Evolutionary conservation across 1,139 yeast genomes (phyloP), one percentile per base, ranked within the genome.

Genomic region (Barnettozyma hawaiiensis): DNA sequence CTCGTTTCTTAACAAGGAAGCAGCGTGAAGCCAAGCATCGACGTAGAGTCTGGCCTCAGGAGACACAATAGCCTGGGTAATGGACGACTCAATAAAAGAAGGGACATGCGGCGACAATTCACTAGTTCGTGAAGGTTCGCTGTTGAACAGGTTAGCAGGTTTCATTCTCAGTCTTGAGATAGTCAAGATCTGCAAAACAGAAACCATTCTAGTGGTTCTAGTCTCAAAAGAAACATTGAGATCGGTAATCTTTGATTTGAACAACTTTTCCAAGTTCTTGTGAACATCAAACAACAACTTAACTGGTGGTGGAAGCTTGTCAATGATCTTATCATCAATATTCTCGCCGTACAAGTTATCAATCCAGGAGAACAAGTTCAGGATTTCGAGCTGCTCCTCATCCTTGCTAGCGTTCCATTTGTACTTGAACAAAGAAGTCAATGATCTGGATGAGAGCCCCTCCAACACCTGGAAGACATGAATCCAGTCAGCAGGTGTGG

Each of bases 71-170:
- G 90, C 90, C 51, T 85, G 79, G 0, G 78, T 69, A 31, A 90
- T 70, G 7, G 95, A 90, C 6, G 90, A 73, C 59, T 90, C 97
- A 45, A 92, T 71, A 58, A 90, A 83, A 3, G 96, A 83, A 1
- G 97, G 97, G 21, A 90, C 78, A 47, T 74, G 75, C 10, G 81
- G 73, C 1, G 77, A 68, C 3, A 69, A 55, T 7, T 62, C 61
- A 3, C 45, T 49, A 15, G 52, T 46, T 5, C 51, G 54, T 20
- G 46, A 40, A 7, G 61, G 62, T 1, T 50, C 53, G 20, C 57
- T 55, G 14, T 61, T 64, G 15, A 82, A 81, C 42, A 81, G 70
- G 47, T 77, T 81, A 29, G 74, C 59, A 16, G 74, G 73, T 37
- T 73, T 68, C 92, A 87, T 89, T 56, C 86, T 79, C 52, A 81